Conservation (phyloP, 345 rosid genomes). For the Syzygium grande region DNA sequence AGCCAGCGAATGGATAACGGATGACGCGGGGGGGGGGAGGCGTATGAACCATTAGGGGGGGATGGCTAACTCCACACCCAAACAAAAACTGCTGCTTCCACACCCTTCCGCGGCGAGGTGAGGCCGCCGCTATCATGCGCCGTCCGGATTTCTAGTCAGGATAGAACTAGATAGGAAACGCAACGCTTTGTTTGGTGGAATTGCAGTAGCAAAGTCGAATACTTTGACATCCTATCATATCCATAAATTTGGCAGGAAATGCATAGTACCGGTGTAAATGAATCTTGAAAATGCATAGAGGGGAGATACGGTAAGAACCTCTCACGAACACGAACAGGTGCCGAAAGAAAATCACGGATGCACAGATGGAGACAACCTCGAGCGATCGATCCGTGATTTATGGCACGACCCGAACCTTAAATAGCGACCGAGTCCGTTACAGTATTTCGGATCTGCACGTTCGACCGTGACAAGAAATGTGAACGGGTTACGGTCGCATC, state of each 20-base stretch:
- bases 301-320: not conserved
- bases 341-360: too few species aligned
- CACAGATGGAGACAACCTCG: not conserved
- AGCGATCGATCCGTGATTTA: not conserved
- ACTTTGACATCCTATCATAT: fast-evolving
- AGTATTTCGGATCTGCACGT: not conserved
- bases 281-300: not conserved
- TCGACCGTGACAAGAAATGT: not conserved
- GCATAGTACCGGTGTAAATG: not conserved
- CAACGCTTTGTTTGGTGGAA: not conserved
- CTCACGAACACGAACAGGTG: not conserved
- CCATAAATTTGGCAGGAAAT: not conserved
- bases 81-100: too few species aligned
- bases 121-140: not conserved
- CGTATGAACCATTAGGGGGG: too few species aligned
- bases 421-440: not conserved
- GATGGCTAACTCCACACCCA: too few species aligned
- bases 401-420: not conserved
- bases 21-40: too few species aligned
- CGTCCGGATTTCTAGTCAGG: not conserved
- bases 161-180: not conserved
- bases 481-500: fast-evolving
- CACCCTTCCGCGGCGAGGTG: fast-evolving
- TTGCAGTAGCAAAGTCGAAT: fast-evolving
- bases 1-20: too few species aligned